Percentiles rank a stretch among this genome's conserved stretches.
Evolutionary conservation across 306 rosid genomes (phyloP).

Genomic region (Comarum palustre): DNA sequence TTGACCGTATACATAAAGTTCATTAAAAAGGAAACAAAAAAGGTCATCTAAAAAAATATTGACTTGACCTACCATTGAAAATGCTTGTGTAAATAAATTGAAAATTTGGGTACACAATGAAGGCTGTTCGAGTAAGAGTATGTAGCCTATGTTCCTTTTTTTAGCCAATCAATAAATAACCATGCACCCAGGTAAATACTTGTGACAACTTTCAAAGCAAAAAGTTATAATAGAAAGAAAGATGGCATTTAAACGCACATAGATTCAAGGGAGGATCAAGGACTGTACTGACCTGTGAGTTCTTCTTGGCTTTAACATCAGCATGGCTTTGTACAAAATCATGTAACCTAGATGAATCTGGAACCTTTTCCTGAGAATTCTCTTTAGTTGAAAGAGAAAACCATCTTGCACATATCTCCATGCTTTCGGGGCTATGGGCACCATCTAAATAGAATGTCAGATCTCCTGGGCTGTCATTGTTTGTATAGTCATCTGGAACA

Average conservation of each 20-base stretch:
- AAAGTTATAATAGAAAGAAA: background rate
- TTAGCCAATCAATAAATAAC: background rate
- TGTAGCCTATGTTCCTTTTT: background rate
- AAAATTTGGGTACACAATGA: background rate
- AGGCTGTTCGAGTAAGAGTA: background rate
- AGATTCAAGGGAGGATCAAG: slow-evolving; percentile 9
- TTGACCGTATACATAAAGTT: background rate
- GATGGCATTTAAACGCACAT: background rate
- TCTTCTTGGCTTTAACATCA: slow-evolving; percentile 40
- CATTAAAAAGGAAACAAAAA: background rate
- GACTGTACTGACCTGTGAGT: slow-evolving; percentile 56
- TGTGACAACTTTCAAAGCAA: background rate
- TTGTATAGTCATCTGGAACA: slow-evolving; percentile 51
- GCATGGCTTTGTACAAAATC: slow-evolving; percentile 33
- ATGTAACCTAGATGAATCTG: slow-evolving; percentile 34
- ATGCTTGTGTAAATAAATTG: background rate
- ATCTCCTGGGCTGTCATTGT: slow-evolving; percentile 47
- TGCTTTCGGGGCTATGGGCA: slow-evolving; percentile 97
- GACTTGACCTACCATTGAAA: background rate
- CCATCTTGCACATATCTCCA: slow-evolving; percentile 88
- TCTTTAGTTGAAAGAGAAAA: slow-evolving; percentile 63
- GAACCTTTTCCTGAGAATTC: slow-evolving; percentile 40
- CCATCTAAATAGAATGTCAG: slow-evolving; percentile 86
- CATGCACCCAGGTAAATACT: background rate
- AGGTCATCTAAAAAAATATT: background rate